Conservation (phyloP, 2,329 filamentous ascomycete species). For the Canariomyces notabilis region DNA sequence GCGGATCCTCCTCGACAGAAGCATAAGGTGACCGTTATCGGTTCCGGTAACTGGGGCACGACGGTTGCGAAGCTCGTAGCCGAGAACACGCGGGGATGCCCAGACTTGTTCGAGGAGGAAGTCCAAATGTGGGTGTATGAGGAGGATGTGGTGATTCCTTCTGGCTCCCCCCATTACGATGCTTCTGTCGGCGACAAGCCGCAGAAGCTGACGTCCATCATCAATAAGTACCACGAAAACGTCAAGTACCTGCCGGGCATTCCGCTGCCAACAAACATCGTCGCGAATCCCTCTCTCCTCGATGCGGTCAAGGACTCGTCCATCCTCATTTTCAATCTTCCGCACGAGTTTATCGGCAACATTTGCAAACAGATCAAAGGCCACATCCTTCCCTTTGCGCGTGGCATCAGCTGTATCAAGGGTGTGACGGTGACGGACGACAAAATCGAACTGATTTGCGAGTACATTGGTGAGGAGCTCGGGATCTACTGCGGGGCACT, state of each 20-base stretch:
- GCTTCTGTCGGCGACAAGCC: constrained; percentile 56
- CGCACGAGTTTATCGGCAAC: constrained; percentile 90
- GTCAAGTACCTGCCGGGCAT: constrained; percentile 96
- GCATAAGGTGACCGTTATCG: constrained; percentile 90
- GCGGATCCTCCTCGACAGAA: constrained; percentile 57
- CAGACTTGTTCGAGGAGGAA: constrained; percentile 75
- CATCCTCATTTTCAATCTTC: constrained; percentile 91
- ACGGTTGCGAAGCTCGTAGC: constrained; percentile 96
- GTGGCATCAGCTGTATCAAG: constrained; percentile 97
- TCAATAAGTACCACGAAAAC: constrained; percentile 93
- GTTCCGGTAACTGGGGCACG: constrained; percentile 97
- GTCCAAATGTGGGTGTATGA: constrained; percentile 99
- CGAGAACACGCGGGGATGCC: constrained; percentile 77
- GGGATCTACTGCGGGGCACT: constrained; percentile 96
- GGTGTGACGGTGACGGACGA: constrained; percentile 88
- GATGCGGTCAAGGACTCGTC: constrained; percentile 79
- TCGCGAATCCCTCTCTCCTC: constrained; percentile 75
- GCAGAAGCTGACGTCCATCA: constrained; percentile 83
- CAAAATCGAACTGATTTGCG: constrained; percentile 84
- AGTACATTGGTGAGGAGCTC: constrained; percentile 85
- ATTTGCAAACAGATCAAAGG: constrained; percentile 81
- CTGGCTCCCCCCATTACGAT: constrained; percentile 69
- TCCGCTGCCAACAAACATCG: constrained; percentile 71
- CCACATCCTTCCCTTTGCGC: constrained; percentile 84
- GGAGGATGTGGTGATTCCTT: constrained; percentile 73